Percentiles rank a stretch among this genome's conserved stretches.
These are phyloP conservation scores for Pulveroboletus ravenelii DNA, from an alignment of 768 basidiomycete genomes.

Conservation along the genomic window DNA sequence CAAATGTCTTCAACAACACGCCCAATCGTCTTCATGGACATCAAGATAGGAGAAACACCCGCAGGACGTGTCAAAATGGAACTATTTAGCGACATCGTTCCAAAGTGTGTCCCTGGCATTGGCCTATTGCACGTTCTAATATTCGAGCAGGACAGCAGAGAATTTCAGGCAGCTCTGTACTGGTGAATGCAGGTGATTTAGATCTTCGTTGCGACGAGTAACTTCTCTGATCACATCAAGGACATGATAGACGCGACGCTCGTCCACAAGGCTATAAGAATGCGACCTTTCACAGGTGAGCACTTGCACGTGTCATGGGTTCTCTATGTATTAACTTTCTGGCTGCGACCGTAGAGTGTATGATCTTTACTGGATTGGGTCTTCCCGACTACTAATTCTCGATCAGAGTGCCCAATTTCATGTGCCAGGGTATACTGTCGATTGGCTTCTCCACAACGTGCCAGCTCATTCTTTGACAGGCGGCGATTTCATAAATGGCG, in stretches of 20 bases:
- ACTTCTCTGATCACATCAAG: slow-evolving; percentile 15
- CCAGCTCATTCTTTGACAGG: slow-evolving; percentile 39
- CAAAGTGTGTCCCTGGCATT: slow-evolving; percentile 57
- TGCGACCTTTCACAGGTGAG: slow-evolving; percentile 88
- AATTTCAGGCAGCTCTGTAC: slow-evolving; percentile 98
- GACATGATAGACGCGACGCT: slow-evolving; percentile 43
- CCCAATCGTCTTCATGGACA: slow-evolving; percentile 95
- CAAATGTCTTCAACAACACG: slow-evolving; percentile 50
- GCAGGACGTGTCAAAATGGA: slow-evolving; percentile 97
- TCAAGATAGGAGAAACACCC: slow-evolving; percentile 94
- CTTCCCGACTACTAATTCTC: slow-evolving; percentile 6
- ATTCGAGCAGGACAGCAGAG: slow-evolving; percentile 75
- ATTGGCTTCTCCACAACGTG: background rate
- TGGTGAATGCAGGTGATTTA: slow-evolving; percentile 81
- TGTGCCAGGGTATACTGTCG: slow-evolving; percentile 74
- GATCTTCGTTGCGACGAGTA: background rate
- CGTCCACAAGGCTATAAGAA: slow-evolving; percentile 89
- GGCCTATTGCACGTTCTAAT: slow-evolving; percentile 1
- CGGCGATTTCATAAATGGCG: slow-evolving; percentile 91
- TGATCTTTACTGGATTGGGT: slow-evolving; percentile 17
- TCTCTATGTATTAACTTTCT: slow-evolving; percentile 6
- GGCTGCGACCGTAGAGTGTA: slow-evolving; percentile 58
- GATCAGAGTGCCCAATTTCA: slow-evolving; percentile 81
- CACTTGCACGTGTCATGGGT: background rate
- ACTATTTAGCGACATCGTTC: slow-evolving; percentile 91